phyloP scores from a whole-genome alignment of 2,329 filamentous ascomycete genomes.

The Nemania serpens region DNA sequence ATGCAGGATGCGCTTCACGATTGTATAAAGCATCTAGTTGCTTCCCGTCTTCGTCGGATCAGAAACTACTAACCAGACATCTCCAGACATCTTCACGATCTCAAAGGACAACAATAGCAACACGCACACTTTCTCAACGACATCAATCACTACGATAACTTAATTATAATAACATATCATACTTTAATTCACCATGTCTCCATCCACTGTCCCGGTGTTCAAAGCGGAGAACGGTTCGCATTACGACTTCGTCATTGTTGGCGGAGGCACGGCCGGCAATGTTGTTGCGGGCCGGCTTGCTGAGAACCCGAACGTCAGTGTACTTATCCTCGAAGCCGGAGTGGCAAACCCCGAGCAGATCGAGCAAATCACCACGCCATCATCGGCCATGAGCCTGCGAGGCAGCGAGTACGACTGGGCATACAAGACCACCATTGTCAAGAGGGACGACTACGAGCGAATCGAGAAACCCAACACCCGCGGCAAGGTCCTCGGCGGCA shows the following conservation, averaged over 20 bases:
- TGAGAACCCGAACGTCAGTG: constrained; percentile 51
- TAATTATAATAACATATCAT: background rate
- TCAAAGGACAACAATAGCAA: background rate
- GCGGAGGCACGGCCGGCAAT: constrained; percentile 53
- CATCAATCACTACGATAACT: background rate
- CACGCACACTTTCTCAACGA: background rate
- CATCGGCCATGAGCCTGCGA: constrained; percentile 57
- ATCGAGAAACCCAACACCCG: constrained; percentile 67
- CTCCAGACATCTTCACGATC: background rate
- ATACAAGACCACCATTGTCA: constrained; percentile 66
- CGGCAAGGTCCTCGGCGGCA: constrained; percentile 63
- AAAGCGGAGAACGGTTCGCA: background rate
- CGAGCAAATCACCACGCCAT: constrained; percentile 58
- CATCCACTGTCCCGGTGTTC: too few relatives aligned
- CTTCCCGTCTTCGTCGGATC: background rate
- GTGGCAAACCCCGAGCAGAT: constrained; percentile 53
- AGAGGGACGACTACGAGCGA: constrained; percentile 62
- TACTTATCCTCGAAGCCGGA: constrained; percentile 56
- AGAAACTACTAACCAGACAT: background rate
- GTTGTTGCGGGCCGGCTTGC: constrained; percentile 57
- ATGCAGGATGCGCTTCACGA: background rate
- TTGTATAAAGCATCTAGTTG: constrained; percentile 10
- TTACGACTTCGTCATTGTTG: constrained; percentile 22
- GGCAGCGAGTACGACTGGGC: constrained; percentile 62
- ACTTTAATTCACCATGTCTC: constrained; percentile 6